These are phyloP conservation scores for Diaporthe batatas DNA, from an alignment of 2,329 filamentous ascomycete species.

Conservation along the genomic window DNA sequence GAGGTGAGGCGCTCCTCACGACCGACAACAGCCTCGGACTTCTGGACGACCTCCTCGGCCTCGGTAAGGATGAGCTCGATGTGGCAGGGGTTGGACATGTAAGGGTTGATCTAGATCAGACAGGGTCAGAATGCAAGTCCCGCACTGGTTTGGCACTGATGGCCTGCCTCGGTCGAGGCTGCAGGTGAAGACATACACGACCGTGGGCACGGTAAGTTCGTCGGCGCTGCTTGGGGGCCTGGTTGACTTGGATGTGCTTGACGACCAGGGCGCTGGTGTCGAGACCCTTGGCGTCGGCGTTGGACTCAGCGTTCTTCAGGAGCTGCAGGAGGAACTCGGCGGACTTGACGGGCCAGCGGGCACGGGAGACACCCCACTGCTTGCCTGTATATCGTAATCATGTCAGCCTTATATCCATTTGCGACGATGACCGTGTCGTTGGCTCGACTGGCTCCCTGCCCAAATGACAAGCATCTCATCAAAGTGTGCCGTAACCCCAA, in stretches of 20 bases:
- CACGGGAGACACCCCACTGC: conserved; percentile 97
- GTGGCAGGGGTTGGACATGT: conserved; percentile 99
- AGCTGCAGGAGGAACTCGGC: conserved; percentile 98
- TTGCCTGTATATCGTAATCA: conserved; percentile 76
- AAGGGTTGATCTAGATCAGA: conserved; percentile 91
- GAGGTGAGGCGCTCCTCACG: conserved; percentile 81
- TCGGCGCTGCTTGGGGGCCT: conserved; percentile 99
- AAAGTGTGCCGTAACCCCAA: not conserved
- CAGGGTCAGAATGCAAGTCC: conserved; percentile 46
- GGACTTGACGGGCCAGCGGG: conserved; percentile 99
- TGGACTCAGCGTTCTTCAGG: conserved; percentile 97
- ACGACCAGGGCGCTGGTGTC: conserved; percentile 97
- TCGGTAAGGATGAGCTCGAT: conserved; percentile 99
- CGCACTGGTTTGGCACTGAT: not conserved
- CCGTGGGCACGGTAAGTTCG: conserved; percentile 99
- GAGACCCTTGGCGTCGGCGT: conserved; percentile 96
- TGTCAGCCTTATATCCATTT: conserved; percentile 12
- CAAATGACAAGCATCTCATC: not conserved
- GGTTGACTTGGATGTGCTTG: conserved; percentile 99
- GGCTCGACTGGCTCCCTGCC: not conserved
- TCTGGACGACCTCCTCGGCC: conserved; percentile 94
- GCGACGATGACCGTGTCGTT: not conserved
- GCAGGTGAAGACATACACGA: conserved; percentile 80
- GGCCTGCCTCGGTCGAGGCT: conserved; percentile 12
- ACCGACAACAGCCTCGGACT: conserved; percentile 78